Conservation (phyloP, 306 rosid genomes). For the Clitoria ternatea region DNA sequence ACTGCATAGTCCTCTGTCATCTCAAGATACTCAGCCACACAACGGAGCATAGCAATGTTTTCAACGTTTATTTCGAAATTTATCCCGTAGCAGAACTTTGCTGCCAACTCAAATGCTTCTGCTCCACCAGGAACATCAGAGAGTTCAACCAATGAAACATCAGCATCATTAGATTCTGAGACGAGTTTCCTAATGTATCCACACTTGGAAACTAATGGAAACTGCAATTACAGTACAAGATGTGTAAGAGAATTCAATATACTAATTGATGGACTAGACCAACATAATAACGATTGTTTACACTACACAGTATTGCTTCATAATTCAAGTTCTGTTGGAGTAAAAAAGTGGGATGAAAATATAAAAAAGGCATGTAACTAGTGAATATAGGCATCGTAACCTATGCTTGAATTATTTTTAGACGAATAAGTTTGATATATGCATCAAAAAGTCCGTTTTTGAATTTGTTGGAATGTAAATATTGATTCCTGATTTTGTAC, state of each 20-base stretch:
- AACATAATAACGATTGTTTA: neutral
- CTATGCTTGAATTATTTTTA: neutral
- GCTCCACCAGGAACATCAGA: slow-evolving; percentile 78
- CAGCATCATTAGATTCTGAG: slow-evolving; percentile 69
- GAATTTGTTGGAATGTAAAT: too few species aligned
- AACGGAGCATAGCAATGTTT: slow-evolving; percentile 76
- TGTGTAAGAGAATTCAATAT: slow-evolving; percentile 14
- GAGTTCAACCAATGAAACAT: slow-evolving; percentile 55
- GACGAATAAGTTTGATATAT: neutral
- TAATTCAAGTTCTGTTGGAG: slow-evolving; percentile 2
- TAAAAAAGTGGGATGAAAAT: neutral
- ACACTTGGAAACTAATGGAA: slow-evolving; percentile 84
- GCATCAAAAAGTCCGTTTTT: slow-evolving; percentile 5
- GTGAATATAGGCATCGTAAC: neutral
- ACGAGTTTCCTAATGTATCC: slow-evolving; percentile 73
- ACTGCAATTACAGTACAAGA: slow-evolving; percentile 44
- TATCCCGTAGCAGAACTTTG: slow-evolving; percentile 94
- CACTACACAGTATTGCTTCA: slow-evolving; percentile 1
- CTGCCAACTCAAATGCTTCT: slow-evolving; percentile 92
- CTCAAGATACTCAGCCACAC: slow-evolving; percentile 83
- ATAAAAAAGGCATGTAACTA: neutral
- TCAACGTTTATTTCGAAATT: slow-evolving; percentile 77
- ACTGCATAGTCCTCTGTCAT: slow-evolving; percentile 88
- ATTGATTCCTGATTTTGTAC: too few species aligned
- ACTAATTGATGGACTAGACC: neutral